Conservation (phyloP, 2,329 filamentous ascomycete species). For the Bretziella fagacearum region DNA sequence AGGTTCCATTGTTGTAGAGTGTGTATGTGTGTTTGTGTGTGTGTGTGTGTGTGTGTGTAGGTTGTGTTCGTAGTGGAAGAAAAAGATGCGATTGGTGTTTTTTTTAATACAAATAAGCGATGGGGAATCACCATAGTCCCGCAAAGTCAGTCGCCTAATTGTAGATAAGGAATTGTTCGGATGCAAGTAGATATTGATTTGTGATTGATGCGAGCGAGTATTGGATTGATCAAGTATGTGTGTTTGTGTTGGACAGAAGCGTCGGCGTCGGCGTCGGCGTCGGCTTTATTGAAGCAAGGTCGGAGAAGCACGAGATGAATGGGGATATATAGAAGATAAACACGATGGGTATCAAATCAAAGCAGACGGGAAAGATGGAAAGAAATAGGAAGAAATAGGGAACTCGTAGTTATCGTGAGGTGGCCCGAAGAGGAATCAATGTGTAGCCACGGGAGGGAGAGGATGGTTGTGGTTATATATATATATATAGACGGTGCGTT, state of each 20-base stretch:
- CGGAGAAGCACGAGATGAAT: not conserved
- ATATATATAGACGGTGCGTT: too few species aligned
- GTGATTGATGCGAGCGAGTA: not conserved
- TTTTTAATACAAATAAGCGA: not conserved
- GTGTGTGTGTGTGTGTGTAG: too few species aligned
- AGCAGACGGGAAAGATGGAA: not conserved
- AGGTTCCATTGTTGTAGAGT: slow-evolving; percentile 30
- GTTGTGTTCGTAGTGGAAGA: not conserved
- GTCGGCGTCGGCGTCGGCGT: not conserved
- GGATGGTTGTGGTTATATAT: too few species aligned
- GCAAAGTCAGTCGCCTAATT: not conserved
- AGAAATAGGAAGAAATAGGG: not conserved
- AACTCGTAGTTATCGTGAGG: not conserved
- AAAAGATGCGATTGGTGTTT: not conserved
- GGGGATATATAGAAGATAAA: not conserved
- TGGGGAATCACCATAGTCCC: not conserved
- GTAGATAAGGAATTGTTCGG: not conserved
- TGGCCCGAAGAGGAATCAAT: too few species aligned
- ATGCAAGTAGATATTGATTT: not conserved
- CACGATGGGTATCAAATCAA: not conserved
- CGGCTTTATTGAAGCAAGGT: not conserved
- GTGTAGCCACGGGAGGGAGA: too few species aligned
- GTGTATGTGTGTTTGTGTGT: not conserved
- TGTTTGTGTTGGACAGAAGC: not conserved
- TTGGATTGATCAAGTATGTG: not conserved